Evolutionary conservation across 441 rosid species (phyloP), one percentile per base, ranked within the genome.

Genomic region (Geranium incanum): DNA sequence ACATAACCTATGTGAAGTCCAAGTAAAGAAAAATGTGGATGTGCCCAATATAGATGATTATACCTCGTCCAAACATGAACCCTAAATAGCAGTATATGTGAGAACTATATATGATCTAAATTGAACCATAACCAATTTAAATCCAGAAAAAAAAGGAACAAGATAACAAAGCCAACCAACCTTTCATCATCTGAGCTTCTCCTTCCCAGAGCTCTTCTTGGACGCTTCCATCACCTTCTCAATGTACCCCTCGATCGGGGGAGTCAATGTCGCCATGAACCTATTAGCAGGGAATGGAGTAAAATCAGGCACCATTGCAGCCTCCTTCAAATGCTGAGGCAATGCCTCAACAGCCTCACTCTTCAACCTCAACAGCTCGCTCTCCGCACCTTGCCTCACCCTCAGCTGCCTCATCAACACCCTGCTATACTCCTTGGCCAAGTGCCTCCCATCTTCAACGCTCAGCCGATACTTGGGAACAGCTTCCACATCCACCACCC

Each of bases 241-340:
- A 41, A 84, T 84, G 76, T 93, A 91, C 67, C 97, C 98, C 79
- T 91, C 91, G 73, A 89, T 93, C 1, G 97, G 97, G 5, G 96
- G 96, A 16, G 96, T 89, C 70, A 93, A 84, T 0, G 93, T 81
- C 0, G 96, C 97, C 97, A 88, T 89, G 68, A 86, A 86, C 68
- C 94, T 77, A 72, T 84, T 83, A 0, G 78, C 84, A 0, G 95
- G 98, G 71, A 89, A 91, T 0, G 94, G 97, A 0, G 90, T 81
- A 77, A 87, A 78, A 80, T 93, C 96, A 1, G 91, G 97, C 15
- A 87, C 85, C 80, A 91, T 74, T 0, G 97, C 97, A 0, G 95
- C 95, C 73, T 9, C 50, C 77, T 80, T 88, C 70, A 93, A 80
- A 65, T 82, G 71, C 68, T 86, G 96, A 0, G 98, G 96, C 88